These are phyloP conservation scores for Camillea tinctor DNA, from an alignment of 2,329 filamentous ascomycete genomes.

Conservation along the genomic window DNA sequence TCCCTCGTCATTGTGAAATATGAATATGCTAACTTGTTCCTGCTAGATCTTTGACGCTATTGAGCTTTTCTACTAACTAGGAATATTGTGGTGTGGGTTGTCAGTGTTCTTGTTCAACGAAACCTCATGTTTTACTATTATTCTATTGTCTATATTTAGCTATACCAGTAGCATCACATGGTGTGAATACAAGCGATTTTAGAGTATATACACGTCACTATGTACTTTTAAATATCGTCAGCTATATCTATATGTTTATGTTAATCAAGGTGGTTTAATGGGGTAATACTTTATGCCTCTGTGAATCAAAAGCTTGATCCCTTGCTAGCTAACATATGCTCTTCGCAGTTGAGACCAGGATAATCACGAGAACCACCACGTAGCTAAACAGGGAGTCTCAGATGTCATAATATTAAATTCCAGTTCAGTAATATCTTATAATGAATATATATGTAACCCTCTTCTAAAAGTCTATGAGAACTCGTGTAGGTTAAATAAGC, in stretches of 20 bases:
- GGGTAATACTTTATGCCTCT: too few species aligned
- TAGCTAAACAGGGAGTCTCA: too few species aligned
- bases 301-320: too few species aligned
- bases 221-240: background rate
- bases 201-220: background rate
- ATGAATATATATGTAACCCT: too few species aligned
- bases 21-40: conserved; percentile 2
- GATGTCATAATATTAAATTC: too few species aligned
- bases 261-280: background rate
- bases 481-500: background rate
- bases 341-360: too few species aligned
- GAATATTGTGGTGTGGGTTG: background rate
- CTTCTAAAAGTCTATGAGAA: background rate
- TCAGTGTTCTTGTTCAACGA: background rate
- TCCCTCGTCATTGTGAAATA: background rate
- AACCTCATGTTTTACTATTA: background rate
- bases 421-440: too few species aligned
- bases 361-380: too few species aligned
- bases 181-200: background rate
- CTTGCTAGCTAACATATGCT: too few species aligned
- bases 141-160: background rate
- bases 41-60: conserved; percentile 29
- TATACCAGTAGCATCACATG: background rate
- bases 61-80: conserved; percentile 31
- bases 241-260: background rate